Percentiles rank a stretch among this genome's conserved stretches.
phyloP scores from a whole-genome alignment of 2,329 filamentous ascomycete genomes.

The Lecanoromycetidae sp. region DNA sequence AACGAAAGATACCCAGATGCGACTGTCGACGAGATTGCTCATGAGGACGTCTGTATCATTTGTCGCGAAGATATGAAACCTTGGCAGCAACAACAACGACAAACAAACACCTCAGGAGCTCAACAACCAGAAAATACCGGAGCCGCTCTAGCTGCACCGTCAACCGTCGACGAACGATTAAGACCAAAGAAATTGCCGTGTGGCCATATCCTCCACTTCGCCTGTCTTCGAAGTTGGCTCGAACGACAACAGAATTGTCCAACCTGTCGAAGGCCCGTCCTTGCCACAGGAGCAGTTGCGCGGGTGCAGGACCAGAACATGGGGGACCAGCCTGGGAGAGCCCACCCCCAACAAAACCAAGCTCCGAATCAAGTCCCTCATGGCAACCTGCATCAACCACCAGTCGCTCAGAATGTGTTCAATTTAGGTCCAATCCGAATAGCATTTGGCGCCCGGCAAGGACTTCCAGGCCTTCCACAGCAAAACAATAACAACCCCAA shows the following conservation, averaged over 20 bases:
- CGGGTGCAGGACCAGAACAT: conserved; percentile 21
- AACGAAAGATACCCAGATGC: conserved; percentile 82
- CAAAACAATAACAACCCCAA: conserved; percentile 28
- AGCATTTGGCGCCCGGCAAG: conserved; percentile 52
- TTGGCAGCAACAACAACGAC: conserved; percentile 45
- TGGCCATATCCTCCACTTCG: conserved; percentile 87
- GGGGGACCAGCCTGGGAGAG: conserved; percentile 22
- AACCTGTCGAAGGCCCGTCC: conserved; percentile 76
- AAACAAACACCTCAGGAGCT: conserved; percentile 25
- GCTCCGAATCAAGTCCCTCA: conserved; percentile 3
- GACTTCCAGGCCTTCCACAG: conserved; percentile 52
- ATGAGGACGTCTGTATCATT: conserved; percentile 93
- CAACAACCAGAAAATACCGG: conserved; percentile 21
- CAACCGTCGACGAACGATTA: conserved; percentile 60
- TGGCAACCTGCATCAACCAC: conserved; percentile 5
- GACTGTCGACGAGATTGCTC: conserved; percentile 67
- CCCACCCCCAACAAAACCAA: conserved; percentile 4
- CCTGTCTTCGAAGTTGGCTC: conserved; percentile 91
- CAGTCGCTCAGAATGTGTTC: conserved; percentile 39
- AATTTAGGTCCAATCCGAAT: conserved; percentile 64
- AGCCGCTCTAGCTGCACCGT: conserved; percentile 20
- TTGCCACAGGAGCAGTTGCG: conserved; percentile 34
- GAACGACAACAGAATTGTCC: conserved; percentile 96
- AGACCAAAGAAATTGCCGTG: conserved; percentile 94
- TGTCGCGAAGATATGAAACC: conserved; percentile 91